Evolutionary conservation across 139 green algal species (phyloP).

Genomic region (Coccomyxa sp.): DNA sequence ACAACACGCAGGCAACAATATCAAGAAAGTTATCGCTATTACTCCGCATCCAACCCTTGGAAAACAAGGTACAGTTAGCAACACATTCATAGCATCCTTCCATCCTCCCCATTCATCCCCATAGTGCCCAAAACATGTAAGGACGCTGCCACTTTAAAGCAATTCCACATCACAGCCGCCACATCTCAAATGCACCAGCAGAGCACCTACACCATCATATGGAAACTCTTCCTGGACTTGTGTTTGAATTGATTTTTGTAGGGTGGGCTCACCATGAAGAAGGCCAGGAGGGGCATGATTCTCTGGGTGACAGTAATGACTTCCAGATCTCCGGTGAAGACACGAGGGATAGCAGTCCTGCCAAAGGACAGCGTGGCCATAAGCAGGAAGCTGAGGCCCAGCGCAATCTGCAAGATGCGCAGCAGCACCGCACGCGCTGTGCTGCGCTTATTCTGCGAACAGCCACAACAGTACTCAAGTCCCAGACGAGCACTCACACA

Average conservation of each 20-base stretch:
- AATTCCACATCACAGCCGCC: not conserved
- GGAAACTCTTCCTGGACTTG: not conserved
- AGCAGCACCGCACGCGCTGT: constrained; percentile 14
- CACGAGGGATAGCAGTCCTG: not conserved
- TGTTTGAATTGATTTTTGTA: not conserved
- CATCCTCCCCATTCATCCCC: not conserved
- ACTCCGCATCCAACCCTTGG: not conserved
- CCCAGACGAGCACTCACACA: not conserved
- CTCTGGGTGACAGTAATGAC: not conserved
- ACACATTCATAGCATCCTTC: not conserved
- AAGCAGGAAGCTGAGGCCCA: constrained; percentile 1
- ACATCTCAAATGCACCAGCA: not conserved
- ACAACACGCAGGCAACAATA: not conserved
- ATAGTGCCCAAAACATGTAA: not conserved
- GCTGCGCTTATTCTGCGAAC: constrained; percentile 2
- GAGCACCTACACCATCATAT: not conserved
- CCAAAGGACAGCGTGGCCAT: not conserved
- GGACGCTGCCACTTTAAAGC: not conserved
- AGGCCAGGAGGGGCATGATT: constrained; percentile 8
- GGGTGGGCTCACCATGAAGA: constrained; percentile 13
- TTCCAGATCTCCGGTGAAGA: constrained; percentile 13
- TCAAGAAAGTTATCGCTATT: not conserved
- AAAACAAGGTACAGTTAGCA: not conserved
- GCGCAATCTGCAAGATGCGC: constrained; percentile 18
- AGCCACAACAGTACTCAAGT: not conserved